These are phyloP conservation scores for Candida germanica DNA, from an alignment of 805 yeast species.

Conservation along the genomic window DNA sequence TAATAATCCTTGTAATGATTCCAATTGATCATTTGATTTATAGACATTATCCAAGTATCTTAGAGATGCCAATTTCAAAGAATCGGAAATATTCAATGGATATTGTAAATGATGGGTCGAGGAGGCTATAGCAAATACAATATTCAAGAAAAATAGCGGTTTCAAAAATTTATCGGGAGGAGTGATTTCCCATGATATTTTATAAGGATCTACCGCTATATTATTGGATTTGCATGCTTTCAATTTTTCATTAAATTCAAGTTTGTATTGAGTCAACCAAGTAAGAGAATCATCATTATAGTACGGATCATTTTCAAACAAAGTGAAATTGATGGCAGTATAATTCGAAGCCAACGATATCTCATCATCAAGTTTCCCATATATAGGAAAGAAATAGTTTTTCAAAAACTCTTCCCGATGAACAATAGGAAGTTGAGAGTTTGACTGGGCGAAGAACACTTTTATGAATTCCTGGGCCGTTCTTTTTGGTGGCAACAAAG, in stretches of 20 bases:
- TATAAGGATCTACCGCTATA: slow-evolving; percentile 23
- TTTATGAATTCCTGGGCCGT: slow-evolving; percentile 66
- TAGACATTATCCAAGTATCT: slow-evolving; percentile 56
- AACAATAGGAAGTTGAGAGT: slow-evolving; percentile 78
- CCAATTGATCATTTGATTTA: slow-evolving; percentile 58
- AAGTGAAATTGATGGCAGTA: slow-evolving; percentile 42
- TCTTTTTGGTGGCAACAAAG: slow-evolving; percentile 63
- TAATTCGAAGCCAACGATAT: slow-evolving; percentile 58
- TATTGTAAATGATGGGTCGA: slow-evolving; percentile 69
- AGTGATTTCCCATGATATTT: slow-evolving; percentile 32
- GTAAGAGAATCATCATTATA: slow-evolving; percentile 31
- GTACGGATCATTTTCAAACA: slow-evolving; percentile 16
- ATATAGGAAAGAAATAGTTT: slow-evolving; percentile 70
- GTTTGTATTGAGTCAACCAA: slow-evolving; percentile 46
- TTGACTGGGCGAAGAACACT: slow-evolving; percentile 72
- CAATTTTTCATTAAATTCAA: slow-evolving; percentile 19
- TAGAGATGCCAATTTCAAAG: slow-evolving; percentile 67
- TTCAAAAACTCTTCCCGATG: slow-evolving; percentile 76
- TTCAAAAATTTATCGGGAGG: slow-evolving; percentile 50
- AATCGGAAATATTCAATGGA: slow-evolving; percentile 61
- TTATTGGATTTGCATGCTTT: slow-evolving; percentile 5
- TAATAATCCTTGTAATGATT: slow-evolving; percentile 68
- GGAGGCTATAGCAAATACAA: slow-evolving; percentile 78
- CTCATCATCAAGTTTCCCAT: slow-evolving; percentile 59
- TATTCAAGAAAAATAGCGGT: slow-evolving; percentile 67